Evolutionary conservation across 1,284 basidiomycete species (phyloP), one percentile per base, ranked within the genome.

Genomic region (Microbotryum lychnidis-dioicae): DNA sequence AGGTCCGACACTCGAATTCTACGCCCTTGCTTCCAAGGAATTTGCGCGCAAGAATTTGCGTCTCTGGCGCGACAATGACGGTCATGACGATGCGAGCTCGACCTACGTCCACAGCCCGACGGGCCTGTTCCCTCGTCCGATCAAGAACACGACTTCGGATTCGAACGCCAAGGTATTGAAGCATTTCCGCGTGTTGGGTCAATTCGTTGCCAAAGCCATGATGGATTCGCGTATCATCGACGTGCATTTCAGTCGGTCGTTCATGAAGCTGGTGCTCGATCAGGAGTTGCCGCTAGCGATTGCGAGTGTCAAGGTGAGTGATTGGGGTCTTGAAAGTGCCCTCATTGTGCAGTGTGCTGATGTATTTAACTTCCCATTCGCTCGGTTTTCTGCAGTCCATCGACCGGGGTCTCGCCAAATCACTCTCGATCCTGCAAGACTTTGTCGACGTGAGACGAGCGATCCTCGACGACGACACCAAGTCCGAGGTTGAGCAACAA

Each of bases 1-100:
- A 14, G 96, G 96, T 4, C 96, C 93, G 7, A 98, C 96, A n/a
- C 81, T 98, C 44, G 96, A 97, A 78, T 97, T 98, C 77, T 97
- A 97, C 76, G 87, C 91, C 46, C 79, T 97, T 56, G 91, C 91
- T 18, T 93, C 90, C 54, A 87, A 86, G 73, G 92, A 94, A 76
- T 96, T 97, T 75, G 91, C 91, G 0, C 81, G 89, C 61, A 84
- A 85, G 69, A 85, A 89, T 66, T 77, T 96, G 69, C 87, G 88
- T 75, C 80, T 97, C 37, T 97, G 94, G 93, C 82, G 91, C 63
- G 89, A 91, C 72, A 84, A 85, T 6, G 90, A 93, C 73, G 60
- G 60, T 54, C 66, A 66, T 54, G 55, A 60, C 46, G 48, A 58
- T 18, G 58, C 67, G 25, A 25, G 31, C 18, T 66, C 70, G 23